phyloP scores from a whole-genome alignment of 768 basidiomycete species.

The Suillus decipiens region DNA sequence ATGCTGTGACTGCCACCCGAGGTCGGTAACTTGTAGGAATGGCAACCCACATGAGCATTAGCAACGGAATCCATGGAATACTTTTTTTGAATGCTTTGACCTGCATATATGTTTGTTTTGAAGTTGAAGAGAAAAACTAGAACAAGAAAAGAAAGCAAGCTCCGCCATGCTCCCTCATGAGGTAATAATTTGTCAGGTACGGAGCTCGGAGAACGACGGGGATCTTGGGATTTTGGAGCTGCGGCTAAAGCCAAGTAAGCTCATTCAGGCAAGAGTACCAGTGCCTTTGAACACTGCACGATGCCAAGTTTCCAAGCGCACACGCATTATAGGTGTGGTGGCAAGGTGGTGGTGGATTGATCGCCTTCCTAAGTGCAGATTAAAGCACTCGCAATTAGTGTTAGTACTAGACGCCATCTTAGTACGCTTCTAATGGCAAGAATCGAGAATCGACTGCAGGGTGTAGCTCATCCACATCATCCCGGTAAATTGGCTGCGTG shows the following conservation, averaged over 20 bases:
- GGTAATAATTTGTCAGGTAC: not conserved
- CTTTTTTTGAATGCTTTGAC: not conserved
- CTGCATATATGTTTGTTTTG: not conserved
- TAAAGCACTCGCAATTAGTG: not conserved
- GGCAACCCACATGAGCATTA: not conserved
- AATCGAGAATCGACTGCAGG: not conserved
- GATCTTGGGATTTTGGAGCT: not conserved
- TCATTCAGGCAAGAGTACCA: not conserved
- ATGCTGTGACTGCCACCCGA: not conserved
- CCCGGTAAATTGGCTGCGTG: not conserved
- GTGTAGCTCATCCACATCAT: not conserved
- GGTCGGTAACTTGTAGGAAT: not conserved
- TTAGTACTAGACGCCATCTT: not conserved
- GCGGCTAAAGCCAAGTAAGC: not conserved
- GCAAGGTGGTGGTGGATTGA: constrained; percentile 3
- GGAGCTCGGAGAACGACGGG: not conserved
- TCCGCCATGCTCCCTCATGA: not conserved
- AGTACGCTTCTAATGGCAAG: not conserved
- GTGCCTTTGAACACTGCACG: not conserved
- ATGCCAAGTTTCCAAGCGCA: not conserved
- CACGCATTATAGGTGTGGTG: constrained; percentile 4
- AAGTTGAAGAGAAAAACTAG: not conserved
- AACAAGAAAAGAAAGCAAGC: not conserved
- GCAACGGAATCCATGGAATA: not conserved
- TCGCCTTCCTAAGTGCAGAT: not conserved